These are phyloP conservation scores for Thozetella sp. DNA, from an alignment of 495 filamentous ascomycete species.

Conservation along the genomic window DNA sequence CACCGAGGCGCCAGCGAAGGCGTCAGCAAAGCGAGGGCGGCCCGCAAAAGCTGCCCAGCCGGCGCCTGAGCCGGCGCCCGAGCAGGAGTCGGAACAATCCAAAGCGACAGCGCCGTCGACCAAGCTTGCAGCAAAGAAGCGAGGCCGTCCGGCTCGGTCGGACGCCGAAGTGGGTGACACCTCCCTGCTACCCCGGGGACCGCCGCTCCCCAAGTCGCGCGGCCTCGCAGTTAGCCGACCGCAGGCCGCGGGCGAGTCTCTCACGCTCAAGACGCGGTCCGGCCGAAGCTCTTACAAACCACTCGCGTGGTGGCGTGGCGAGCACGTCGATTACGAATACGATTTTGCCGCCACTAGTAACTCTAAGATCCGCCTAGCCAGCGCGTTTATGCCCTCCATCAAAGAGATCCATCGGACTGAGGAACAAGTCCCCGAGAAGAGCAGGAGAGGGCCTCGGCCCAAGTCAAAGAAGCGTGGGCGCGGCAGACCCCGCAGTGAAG, in stretches of 20 bases:
- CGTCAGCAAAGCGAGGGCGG: not conserved
- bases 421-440: slow-evolving; percentile 41
- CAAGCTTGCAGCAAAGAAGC: slow-evolving; percentile 23
- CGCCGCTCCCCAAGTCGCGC: slow-evolving; percentile 56
- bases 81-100: not conserved
- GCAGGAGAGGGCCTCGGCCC: not conserved
- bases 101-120: slow-evolving; percentile 19
- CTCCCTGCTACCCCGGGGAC: slow-evolving; percentile 43
- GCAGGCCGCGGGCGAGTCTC: slow-evolving; percentile 58
- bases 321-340: slow-evolving; percentile 68
- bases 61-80: not conserved
- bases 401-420: slow-evolving; percentile 77
- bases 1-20: slow-evolving; percentile 7
- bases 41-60: slow-evolving; percentile 1
- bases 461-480: slow-evolving; percentile 1
- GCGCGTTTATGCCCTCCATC: slow-evolving; percentile 64
- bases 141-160: slow-evolving; percentile 40
- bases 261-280: slow-evolving; percentile 50
- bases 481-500: slow-evolving; percentile 11
- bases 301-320: slow-evolving; percentile 85
- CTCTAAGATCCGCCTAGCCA: slow-evolving; percentile 28
- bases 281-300: slow-evolving; percentile 67
- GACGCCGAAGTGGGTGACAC: slow-evolving; percentile 36
- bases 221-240: slow-evolving; percentile 73
- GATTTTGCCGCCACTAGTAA: slow-evolving; percentile 49